phyloP scores from a whole-genome alignment of 2,329 filamentous ascomycete species.

The Fusarium mangiferae region DNA sequence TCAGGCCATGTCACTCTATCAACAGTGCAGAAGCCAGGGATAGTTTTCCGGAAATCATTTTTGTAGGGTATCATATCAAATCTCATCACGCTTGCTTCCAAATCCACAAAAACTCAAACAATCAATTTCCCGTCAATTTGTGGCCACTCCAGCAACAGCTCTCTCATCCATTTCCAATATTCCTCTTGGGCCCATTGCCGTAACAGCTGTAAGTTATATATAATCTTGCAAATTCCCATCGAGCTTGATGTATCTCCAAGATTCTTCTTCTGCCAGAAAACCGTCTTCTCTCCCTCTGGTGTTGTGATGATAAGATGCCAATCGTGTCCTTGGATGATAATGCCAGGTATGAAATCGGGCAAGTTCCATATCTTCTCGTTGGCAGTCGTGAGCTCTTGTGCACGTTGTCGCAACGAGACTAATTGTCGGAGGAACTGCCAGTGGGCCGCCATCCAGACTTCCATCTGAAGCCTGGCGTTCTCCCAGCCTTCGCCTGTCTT shows the following conservation, averaged over 20 bases:
- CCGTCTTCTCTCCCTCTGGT: background rate
- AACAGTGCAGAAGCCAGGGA: fast-evolving
- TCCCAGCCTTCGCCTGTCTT: background rate
- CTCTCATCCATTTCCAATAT: background rate
- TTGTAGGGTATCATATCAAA: background rate
- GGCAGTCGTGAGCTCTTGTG: background rate
- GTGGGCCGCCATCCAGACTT: background rate
- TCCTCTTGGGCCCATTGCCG: background rate
- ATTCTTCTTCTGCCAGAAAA: background rate
- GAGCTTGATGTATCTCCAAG: background rate
- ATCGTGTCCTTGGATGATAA: background rate
- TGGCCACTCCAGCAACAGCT: background rate
- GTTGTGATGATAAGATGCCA: background rate
- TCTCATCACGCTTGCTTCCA: background rate
- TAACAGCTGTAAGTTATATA: background rate
- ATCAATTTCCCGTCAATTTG: background rate
- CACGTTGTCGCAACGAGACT: background rate
- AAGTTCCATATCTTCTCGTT: background rate
- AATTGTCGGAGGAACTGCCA: background rate
- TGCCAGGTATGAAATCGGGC: background rate
- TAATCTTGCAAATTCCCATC: background rate
- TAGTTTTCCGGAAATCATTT: background rate
- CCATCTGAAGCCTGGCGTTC: background rate
- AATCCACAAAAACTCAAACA: background rate
- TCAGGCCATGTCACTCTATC: background rate